Evolutionary conservation across 768 basidiomycete species (phyloP).

Genomic region (Boletus vinaceobasis): DNA sequence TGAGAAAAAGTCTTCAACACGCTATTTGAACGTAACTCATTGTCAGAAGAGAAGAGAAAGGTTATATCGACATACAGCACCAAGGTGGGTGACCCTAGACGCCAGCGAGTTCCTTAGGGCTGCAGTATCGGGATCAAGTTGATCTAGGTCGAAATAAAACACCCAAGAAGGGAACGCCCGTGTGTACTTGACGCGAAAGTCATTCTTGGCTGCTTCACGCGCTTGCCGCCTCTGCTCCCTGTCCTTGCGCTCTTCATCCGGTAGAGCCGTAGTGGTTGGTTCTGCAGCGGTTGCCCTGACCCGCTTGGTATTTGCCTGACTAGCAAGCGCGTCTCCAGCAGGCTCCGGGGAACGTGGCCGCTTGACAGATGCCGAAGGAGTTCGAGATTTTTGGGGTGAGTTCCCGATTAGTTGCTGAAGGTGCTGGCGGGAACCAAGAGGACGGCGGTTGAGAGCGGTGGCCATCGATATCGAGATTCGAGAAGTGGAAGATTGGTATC

Average conservation of each 20-base stretch:
- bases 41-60: neutral
- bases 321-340: constrained; percentile 26
- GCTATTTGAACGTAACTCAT: constrained; percentile 42
- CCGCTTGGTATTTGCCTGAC: constrained; percentile 40
- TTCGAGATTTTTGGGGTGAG: constrained; percentile 36
- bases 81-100: constrained; percentile 59
- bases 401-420: constrained; percentile 34
- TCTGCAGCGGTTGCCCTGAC: constrained; percentile 34
- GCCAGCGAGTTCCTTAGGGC: constrained; percentile 43
- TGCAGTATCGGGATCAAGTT: constrained; percentile 36
- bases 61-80: constrained; percentile 59
- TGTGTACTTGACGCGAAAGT: constrained; percentile 82
- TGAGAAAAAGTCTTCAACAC: constrained; percentile 86
- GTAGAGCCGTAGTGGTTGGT: constrained; percentile 16
- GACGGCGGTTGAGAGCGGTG: constrained; percentile 43
- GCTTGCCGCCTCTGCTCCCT: constrained; percentile 48
- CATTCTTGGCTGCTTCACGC: constrained; percentile 54
- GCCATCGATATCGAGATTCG: constrained; percentile 34
- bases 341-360: constrained; percentile 53
- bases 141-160: constrained; percentile 80
- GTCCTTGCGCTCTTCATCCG: constrained; percentile 41
- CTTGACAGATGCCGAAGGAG: constrained; percentile 37
- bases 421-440: constrained; percentile 42
- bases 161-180: constrained; percentile 79
- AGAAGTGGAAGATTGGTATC: neutral